These are phyloP conservation scores for Schizothecium vesticola DNA, from an alignment of 495 filamentous ascomycete genomes.

Conservation along the genomic window DNA sequence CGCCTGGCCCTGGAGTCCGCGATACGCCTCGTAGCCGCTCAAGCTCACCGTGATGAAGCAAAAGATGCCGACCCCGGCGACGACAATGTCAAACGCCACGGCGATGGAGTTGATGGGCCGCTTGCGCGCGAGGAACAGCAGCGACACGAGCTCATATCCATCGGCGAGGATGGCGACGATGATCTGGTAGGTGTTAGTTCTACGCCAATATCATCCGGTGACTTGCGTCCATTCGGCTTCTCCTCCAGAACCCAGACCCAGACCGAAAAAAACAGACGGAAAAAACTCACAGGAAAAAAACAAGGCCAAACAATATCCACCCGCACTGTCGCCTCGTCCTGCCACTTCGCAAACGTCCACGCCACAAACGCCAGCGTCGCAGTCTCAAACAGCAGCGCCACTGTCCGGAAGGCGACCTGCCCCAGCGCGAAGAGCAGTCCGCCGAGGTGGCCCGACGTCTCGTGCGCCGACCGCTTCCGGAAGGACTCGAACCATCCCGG, in stretches of 20 bases:
- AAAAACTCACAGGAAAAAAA: slow-evolving; percentile 23
- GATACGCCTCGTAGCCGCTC: slow-evolving; percentile 3
- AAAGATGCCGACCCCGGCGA: slow-evolving; percentile 19
- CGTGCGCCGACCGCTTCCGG: background rate
- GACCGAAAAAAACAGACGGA: background rate
- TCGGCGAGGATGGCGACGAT: slow-evolving; percentile 9
- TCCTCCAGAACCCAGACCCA: no score
- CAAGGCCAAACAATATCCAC: slow-evolving; percentile 25
- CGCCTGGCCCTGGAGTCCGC: background rate
- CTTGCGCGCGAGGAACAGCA: slow-evolving; percentile 12
- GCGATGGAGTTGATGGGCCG: slow-evolving; percentile 21
- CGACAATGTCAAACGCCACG: slow-evolving; percentile 15
- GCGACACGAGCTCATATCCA: slow-evolving; percentile 19
- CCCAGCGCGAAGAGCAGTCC: slow-evolving; percentile 16
- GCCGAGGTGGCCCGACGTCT: slow-evolving; percentile 7
- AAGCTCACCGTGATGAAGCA: slow-evolving; percentile 23
- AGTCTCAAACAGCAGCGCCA: slow-evolving; percentile 14
- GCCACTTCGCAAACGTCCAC: slow-evolving; percentile 19
- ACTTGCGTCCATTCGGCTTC: no score
- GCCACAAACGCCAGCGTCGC: slow-evolving; percentile 16
- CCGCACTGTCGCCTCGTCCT: slow-evolving; percentile 10
- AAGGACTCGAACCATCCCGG: background rate
- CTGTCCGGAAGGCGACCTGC: slow-evolving; percentile 11
- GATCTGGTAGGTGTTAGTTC: slow-evolving; percentile 9
- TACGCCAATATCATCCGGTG: background rate